Base-by-base conservation (phyloP, 768 basidiomycete genomes). In the Favolaschia claudopus region DNA sequence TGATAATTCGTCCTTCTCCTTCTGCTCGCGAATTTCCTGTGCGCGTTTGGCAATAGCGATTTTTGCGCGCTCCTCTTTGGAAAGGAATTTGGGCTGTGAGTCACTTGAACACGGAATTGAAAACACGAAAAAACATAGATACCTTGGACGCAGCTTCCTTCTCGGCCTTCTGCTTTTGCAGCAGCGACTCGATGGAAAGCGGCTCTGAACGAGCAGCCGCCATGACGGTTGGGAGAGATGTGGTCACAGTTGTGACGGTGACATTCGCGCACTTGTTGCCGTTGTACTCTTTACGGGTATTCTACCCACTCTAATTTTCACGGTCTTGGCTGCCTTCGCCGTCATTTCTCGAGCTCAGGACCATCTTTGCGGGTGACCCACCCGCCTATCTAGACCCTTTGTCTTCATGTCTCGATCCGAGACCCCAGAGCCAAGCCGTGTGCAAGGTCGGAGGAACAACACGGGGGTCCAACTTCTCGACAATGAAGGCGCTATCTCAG, bases 121-220 rank as follows among this genome's bases (percentile, higher is more conserved):
- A 45, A 14, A 29, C 2, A 43, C 17, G 28, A 29, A 24, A 34
- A 10, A 48, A 42, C 25, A 33, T n/a, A 70, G 73, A 28, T 55
- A 93, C 96, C 84, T 94, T 97, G 46, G 95, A 79, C 45, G 94
- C 92, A 1, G 91, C 92, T 59, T 97, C 95, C 68, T 90, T 94
- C 71, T 96, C 95, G 33, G 81, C 85, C 65, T 85, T 89, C 76
- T 99, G 96, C 76, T 89, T 92, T 66, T 91, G 86, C 24, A 99
- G 80, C 58, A 98, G 77, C 33, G 85, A 81, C 70, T 97, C 94
- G 59, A 98, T 96, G 6, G 95, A 96, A 36, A 97, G 78, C 1
- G 96, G 96, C 70, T 89, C 86, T 40, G 83, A 62, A 64, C 79
- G 78, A 64, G 82, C n/a, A n/a, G n/a, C n/a, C n/a, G n/a, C 68